Percentiles rank a stretch among this genome's conserved stretches.
Evolutionary conservation across 495 filamentous ascomycete species (phyloP).

Genomic region (Amphirosellinia nigrospora): DNA sequence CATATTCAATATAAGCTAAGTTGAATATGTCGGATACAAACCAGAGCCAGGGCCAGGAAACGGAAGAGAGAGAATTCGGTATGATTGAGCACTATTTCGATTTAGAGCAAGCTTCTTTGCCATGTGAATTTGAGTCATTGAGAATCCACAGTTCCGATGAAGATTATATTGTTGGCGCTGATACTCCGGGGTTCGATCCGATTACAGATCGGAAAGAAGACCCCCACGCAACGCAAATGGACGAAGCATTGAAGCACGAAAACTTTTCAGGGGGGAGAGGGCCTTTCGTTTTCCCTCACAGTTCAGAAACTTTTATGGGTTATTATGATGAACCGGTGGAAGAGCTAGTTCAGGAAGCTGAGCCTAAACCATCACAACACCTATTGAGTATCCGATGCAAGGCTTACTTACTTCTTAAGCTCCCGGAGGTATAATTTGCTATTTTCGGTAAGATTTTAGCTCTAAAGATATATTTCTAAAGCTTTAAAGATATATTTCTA

Average conservation of each 20-base stretch:
- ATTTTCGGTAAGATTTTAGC: too few relatives aligned
- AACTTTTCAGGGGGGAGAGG: not conserved
- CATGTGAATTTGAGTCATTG: not conserved
- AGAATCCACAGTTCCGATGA: not conserved
- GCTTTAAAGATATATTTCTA: too few relatives aligned
- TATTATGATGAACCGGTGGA: not conserved
- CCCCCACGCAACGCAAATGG: not conserved
- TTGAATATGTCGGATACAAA: not conserved
- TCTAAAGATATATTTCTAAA: too few relatives aligned
- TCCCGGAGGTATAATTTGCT: too few relatives aligned
- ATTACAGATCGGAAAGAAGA: not conserved
- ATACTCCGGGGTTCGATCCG: not conserved
- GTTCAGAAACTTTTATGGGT: constrained; percentile 6
- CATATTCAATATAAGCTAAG: not conserved
- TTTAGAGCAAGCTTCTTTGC: constrained; percentile 3
- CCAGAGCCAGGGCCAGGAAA: not conserved
- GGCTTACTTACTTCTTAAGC: too few relatives aligned
- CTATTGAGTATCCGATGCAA: not conserved
- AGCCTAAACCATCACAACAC: not conserved
- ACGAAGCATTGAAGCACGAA: not conserved
- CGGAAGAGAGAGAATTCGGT: not conserved
- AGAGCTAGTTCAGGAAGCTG: not conserved
- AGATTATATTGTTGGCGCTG: not conserved
- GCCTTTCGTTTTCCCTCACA: constrained; percentile 7
- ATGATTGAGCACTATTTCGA: constrained; percentile 9